These are phyloP conservation scores for Pochonia chlamydosporia DNA, from an alignment of 2,329 filamentous ascomycete species.

Conservation along the genomic window DNA sequence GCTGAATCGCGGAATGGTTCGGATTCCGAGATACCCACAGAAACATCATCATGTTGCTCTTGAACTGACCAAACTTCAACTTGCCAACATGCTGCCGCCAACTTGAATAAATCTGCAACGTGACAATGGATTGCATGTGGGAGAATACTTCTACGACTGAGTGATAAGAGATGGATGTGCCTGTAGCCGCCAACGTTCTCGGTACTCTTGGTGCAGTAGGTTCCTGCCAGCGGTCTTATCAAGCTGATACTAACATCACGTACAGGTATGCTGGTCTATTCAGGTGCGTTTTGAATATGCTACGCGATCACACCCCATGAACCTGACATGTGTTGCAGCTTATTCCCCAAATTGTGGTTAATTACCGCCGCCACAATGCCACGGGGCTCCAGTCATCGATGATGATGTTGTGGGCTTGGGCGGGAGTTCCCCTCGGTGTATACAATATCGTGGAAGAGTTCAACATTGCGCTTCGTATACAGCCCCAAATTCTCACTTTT, in stretches of 20 bases:
- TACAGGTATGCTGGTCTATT: constrained; percentile 56
- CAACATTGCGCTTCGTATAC: constrained; percentile 35
- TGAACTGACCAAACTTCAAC: background rate
- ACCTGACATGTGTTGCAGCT: constrained; percentile 36
- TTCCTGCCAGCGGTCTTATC: background rate
- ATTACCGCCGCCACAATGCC: constrained; percentile 60
- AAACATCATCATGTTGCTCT: background rate
- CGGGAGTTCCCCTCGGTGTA: constrained; percentile 59
- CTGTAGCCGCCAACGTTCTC: constrained; percentile 50
- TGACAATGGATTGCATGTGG: background rate
- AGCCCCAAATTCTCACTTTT: constrained; percentile 36
- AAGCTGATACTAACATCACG: background rate
- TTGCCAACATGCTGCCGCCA: background rate
- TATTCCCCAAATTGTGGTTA: constrained; percentile 64
- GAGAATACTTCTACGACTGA: too few species aligned
- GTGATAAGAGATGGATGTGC: constrained; percentile 41
- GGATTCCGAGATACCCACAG: background rate
- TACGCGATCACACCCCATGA: background rate
- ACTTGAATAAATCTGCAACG: background rate
- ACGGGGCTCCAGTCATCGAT: constrained; percentile 60
- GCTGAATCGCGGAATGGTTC: background rate
- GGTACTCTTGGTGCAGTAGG: constrained; percentile 53
- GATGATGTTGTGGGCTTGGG: constrained; percentile 68
- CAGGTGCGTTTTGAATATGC: constrained; percentile 35
- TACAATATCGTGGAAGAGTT: constrained; percentile 38